A percentile compares a stretch with the other conserved stretches of the same genome.
Conservation (phyloP, 805 yeast species). For the Monosporozyma unispora region DNA sequence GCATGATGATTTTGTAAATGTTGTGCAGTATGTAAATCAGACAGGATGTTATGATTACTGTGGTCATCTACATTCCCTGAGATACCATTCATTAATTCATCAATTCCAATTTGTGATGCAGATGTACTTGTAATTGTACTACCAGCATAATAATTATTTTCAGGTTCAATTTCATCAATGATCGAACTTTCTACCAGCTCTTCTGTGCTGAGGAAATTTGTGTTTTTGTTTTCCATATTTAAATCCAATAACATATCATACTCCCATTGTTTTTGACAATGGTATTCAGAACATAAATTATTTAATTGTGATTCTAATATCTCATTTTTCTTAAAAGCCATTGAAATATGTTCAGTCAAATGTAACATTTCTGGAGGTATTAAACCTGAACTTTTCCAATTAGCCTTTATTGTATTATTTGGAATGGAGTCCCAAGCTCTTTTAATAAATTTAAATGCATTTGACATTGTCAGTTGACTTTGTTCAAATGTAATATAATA, state of each 20-base stretch:
- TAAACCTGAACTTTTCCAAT: constrained; percentile 38
- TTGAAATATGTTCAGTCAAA: constrained; percentile 23
- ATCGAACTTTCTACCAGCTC: constrained; percentile 55
- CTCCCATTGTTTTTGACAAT: constrained; percentile 51
- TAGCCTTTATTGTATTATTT: constrained; percentile 30
- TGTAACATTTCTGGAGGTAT: constrained; percentile 29
- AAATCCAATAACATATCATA: constrained; percentile 45
- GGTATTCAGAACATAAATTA: constrained; percentile 38
- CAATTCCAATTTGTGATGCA: constrained; percentile 7
- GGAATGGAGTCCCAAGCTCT: constrained; percentile 45
- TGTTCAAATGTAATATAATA: constrained; percentile 29
- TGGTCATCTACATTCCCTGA: neutral
- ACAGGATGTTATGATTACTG: neutral
- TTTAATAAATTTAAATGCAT: constrained; percentile 51
- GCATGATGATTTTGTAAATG: neutral
- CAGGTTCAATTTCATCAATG: constrained; percentile 37
- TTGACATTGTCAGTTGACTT: constrained; percentile 42
- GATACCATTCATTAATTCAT: constrained; percentile 4
- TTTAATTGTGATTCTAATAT: constrained; percentile 35
- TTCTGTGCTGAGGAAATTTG: constrained; percentile 46
- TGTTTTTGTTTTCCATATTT: constrained; percentile 34
- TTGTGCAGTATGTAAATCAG: neutral
- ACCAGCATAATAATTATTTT: constrained; percentile 2
- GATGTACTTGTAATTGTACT: constrained; percentile 1
- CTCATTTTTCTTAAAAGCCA: constrained; percentile 30